Percentiles rank a stretch among this genome's conserved stretches.
These are phyloP conservation scores for Primulina huaijiensis DNA, from an alignment of 257 asterid species.

Conservation along the genomic window DNA sequence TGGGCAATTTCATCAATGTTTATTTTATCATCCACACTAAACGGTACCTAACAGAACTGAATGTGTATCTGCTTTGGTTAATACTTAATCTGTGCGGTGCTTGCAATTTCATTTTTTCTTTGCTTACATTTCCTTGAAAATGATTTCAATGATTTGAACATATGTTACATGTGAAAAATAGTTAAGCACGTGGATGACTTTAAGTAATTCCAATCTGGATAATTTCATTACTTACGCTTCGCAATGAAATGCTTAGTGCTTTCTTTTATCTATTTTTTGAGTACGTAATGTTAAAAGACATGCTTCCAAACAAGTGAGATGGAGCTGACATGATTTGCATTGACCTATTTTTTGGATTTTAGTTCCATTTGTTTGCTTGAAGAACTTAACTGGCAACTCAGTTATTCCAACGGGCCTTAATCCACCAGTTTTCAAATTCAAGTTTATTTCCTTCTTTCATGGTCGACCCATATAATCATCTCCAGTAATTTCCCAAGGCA, in stretches of 20 bases:
- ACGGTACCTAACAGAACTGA: neutral
- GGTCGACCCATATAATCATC: neutral
- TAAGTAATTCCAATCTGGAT: slow-evolving; percentile 2
- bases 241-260: neutral
- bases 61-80: neutral
- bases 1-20: too few species aligned
- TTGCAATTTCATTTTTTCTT: neutral
- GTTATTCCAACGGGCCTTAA: neutral
- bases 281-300: neutral
- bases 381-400: neutral
- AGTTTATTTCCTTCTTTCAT: too few species aligned
- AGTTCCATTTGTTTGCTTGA: neutral
- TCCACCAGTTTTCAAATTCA: neutral
- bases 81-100: neutral
- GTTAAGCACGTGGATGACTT: neutral
- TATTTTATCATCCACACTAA: too few species aligned
- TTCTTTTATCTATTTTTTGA: neutral
- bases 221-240: slow-evolving; percentile 3
- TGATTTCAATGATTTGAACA: neutral
- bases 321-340: neutral
- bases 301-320: neutral
- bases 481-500: neutral
- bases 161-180: neutral
- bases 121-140: neutral
- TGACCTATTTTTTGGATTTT: too few species aligned